phyloP scores from a whole-genome alignment of 768 basidiomycete genomes.

The Leucosporidium yakuticum region DNA sequence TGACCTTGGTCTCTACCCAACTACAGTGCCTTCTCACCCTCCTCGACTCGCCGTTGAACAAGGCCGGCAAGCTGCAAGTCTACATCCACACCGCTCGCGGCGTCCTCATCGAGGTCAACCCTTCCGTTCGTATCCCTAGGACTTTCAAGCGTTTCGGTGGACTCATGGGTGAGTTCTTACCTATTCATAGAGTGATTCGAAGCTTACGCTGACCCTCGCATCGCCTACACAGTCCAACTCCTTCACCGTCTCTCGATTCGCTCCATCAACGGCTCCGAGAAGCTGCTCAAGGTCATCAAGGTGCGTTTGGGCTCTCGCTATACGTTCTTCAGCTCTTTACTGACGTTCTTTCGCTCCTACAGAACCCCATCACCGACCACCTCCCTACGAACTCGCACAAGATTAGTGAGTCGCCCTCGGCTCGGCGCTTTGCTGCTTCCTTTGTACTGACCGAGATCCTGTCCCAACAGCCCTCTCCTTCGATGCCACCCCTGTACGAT shows the following conservation, averaged over 20 bases:
- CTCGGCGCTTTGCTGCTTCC: neutral
- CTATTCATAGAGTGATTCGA: too few species aligned
- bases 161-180: constrained; percentile 70
- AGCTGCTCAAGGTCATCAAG: constrained; percentile 93
- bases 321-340: neutral
- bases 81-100: constrained; percentile 97
- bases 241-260: constrained; percentile 92
- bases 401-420: constrained; percentile 60
- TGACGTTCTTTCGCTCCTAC: neutral
- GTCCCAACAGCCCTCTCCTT: constrained; percentile 68
- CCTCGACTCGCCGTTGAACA: constrained; percentile 95
- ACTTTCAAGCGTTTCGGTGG: constrained; percentile 99
- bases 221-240: constrained; percentile 68
- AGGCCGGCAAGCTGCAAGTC: constrained; percentile 90
- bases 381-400: constrained; percentile 92
- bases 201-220: neutral
- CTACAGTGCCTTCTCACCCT: constrained; percentile 85
- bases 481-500: constrained; percentile 71
- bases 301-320: constrained; percentile 46
- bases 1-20: neutral
- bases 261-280: constrained; percentile 93
- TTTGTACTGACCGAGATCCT: constrained; percentile 3
- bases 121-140: constrained; percentile 91
- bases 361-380: constrained; percentile 94
- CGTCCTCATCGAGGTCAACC: constrained; percentile 96